These are phyloP conservation scores for Solanum peruvianum DNA, from an alignment of 257 asterid species.

Conservation along the genomic window DNA sequence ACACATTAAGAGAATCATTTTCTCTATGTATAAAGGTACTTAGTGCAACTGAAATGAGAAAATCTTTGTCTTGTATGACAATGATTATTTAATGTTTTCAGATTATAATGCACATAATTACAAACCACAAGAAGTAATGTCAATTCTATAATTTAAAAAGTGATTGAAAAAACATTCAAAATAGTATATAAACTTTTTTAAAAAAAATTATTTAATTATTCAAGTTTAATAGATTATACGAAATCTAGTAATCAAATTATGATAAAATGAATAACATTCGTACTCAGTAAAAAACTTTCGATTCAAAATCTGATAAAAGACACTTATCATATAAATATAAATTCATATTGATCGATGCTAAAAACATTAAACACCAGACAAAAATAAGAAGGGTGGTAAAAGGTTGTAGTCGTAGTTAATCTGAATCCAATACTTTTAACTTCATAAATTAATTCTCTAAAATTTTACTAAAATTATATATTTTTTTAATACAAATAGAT, in stretches of 20 bases:
- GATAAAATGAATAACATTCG: too few species aligned
- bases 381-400: too few species aligned
- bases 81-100: not conserved
- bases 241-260: too few species aligned
- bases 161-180: not conserved
- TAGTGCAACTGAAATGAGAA: not conserved
- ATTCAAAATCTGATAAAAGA: not conserved
- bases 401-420: not conserved
- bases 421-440: not conserved
- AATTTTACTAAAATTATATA: not conserved
- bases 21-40: not conserved
- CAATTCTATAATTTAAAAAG: not conserved
- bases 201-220: too few species aligned
- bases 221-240: too few species aligned
- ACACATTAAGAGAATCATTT: not conserved
- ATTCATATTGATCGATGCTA: not conserved
- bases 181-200: not conserved
- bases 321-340: not conserved
- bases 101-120: not conserved
- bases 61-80: not conserved
- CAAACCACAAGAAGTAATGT: not conserved
- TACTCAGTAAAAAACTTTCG: not conserved
- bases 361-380: not conserved
- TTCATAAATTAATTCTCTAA: not conserved
- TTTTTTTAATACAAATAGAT: not conserved